These are phyloP conservation scores for Trichocomaceae sp. DNA, from an alignment of 2,329 filamentous ascomycete species.

Conservation along the genomic window DNA sequence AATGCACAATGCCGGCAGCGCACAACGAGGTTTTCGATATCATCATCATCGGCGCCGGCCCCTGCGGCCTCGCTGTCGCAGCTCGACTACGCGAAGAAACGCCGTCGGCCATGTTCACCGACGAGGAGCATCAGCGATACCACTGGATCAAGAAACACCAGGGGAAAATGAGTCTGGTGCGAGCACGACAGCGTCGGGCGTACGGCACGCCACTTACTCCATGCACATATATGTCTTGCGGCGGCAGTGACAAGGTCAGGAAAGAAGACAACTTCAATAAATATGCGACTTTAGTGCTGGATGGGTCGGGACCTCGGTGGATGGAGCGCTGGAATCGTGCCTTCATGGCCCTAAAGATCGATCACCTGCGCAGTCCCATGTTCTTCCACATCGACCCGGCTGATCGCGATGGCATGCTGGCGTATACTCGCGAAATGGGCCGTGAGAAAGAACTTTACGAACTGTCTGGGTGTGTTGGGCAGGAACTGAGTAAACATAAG, in stretches of 20 bases:
- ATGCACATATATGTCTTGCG: not conserved
- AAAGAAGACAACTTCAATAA: not conserved
- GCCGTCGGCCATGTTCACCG: conserved; percentile 72
- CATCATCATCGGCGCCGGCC: conserved; percentile 66
- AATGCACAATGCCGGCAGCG: not conserved
- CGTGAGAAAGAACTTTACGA: conserved; percentile 61
- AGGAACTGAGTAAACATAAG: conserved; percentile 71
- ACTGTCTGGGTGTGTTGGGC: conserved; percentile 68
- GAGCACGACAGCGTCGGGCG: not conserved
- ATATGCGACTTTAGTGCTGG: conserved; percentile 56
- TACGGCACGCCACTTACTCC: not conserved
- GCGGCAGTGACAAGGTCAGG: not conserved
- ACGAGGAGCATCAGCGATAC: conserved; percentile 75
- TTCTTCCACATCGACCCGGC: conserved; percentile 74
- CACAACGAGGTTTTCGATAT: conserved; percentile 47
- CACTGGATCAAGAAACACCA: conserved; percentile 67
- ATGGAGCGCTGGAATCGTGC: conserved; percentile 64
- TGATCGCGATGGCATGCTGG: conserved; percentile 66
- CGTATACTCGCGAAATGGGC: conserved; percentile 57
- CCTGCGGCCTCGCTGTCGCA: conserved; percentile 67
- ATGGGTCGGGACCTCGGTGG: conserved; percentile 59
- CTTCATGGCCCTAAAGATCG: conserved; percentile 63
- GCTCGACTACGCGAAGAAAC: conserved; percentile 65
- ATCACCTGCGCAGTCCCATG: conserved; percentile 69
- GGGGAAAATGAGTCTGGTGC: conserved; percentile 44